Base-by-base conservation (phyloP, 257 asterid genomes). In the Datura wrightii region DNA sequence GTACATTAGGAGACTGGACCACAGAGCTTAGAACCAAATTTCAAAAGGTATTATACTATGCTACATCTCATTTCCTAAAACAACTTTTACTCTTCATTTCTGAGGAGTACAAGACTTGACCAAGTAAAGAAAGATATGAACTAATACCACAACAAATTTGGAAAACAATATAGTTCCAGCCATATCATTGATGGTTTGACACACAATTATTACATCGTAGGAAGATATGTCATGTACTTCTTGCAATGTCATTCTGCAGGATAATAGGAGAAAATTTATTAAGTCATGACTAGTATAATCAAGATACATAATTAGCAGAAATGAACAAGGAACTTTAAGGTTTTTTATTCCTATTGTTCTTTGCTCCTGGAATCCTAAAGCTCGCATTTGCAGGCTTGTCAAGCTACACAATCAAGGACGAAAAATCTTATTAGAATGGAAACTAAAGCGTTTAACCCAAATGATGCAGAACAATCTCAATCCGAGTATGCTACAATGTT, bases 1-100 rank as follows among this genome's bases (percentile, higher is more conserved):
- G 98, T 54, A 86, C 99, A 4, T 76, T 93, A 53, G 99, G 99
- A 66, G 99, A 96, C 84, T 96, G 98, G 98, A 96, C 98, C 0
- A 89, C 97, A 3, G 99, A 94, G 86, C 98, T 96, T 65, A 90
- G 85, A 70, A 89, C 66, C 58, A 91, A 86, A 65, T 94, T 96
- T 69, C 91, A 90, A 5, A 89, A 93, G 96, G 98, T 95, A 48
- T 84, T n/a, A 6, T 37, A 2, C 37, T 34, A 50, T 52, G 48
- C 42, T 10, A 52, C 5, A 24, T 78, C 9, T 15, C 46, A 76
- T 76, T 52, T 78, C 82, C n/a, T 13, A 50, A 50, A 46, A 46
- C 56, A 72, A 46, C 80, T 72, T 65, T 46, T 72, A 50, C 44
- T 31, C 31, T 76, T 76, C 81, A 76, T 76, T 72, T 46, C 42